These are phyloP conservation scores for Pythium myriotylum DNA, from an alignment of 352 stramenopile species.

Conservation along the genomic window DNA sequence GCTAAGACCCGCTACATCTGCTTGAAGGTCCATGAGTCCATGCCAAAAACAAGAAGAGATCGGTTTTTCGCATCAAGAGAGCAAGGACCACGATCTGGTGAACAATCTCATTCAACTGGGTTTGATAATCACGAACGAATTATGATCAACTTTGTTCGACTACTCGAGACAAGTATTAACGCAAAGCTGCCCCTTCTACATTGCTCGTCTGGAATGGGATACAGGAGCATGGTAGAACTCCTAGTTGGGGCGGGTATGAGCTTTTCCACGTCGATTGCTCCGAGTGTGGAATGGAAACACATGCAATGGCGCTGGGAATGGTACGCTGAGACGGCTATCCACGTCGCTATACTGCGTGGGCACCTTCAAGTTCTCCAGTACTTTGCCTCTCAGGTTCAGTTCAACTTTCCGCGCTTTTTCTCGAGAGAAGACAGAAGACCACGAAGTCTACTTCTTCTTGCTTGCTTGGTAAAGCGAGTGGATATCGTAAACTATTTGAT, in stretches of 20 bases:
- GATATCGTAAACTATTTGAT: constrained; percentile 48
- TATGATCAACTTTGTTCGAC: constrained; percentile 37
- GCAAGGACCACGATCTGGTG: background rate
- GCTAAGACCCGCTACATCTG: background rate
- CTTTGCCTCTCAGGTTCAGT: constrained; percentile 46
- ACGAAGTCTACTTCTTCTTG: constrained; percentile 49
- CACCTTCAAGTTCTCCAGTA: constrained; percentile 45
- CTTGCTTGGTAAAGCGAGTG: constrained; percentile 38
- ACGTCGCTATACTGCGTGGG: constrained; percentile 50
- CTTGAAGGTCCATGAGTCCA: constrained; percentile 17
- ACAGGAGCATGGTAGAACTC: constrained; percentile 35
- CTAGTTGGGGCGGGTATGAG: constrained; percentile 50
- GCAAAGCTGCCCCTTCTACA: constrained; percentile 42
- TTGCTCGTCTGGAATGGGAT: constrained; percentile 38
- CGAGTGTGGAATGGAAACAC: background rate
- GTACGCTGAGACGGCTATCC: constrained; percentile 44
- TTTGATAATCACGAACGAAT: constrained; percentile 24
- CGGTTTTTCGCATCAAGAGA: constrained; percentile 13
- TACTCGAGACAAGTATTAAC: constrained; percentile 55
- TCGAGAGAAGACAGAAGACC: constrained; percentile 37
- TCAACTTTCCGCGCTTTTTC: constrained; percentile 51
- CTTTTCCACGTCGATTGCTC: constrained; percentile 14
- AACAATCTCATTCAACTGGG: background rate
- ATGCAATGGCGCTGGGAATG: constrained; percentile 17
- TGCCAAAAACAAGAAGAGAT: constrained; percentile 12